phyloP scores from a whole-genome alignment of 2,329 filamentous ascomycete genomes.

The Fusarium newnesense region DNA sequence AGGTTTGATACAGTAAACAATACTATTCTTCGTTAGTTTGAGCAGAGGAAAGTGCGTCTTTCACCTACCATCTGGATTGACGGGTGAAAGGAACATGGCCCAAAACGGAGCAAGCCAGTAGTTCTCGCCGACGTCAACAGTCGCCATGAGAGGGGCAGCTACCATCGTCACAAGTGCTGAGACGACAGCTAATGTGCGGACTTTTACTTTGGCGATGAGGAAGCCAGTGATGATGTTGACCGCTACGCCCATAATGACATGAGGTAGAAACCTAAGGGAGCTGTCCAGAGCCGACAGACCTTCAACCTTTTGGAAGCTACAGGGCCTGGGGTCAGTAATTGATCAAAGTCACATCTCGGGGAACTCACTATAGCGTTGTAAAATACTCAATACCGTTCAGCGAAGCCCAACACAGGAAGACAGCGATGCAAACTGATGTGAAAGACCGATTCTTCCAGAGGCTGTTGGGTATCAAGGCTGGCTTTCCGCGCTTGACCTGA shows the following conservation, averaged over 20 bases:
- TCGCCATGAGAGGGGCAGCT: constrained; percentile 65
- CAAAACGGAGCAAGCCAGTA: constrained; percentile 62
- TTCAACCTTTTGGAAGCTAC: constrained; percentile 61
- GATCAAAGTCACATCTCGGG: rapidly evolving
- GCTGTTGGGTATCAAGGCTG: constrained; percentile 69
- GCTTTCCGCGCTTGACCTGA: constrained; percentile 57
- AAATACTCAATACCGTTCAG: constrained; percentile 61
- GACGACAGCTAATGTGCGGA: constrained; percentile 52
- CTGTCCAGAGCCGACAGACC: constrained; percentile 56
- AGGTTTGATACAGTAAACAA: constrained; percentile 67
- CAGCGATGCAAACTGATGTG: constrained; percentile 62
- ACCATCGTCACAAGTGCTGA: constrained; percentile 57
- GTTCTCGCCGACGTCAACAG: constrained; percentile 56
- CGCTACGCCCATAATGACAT: constrained; percentile 55
- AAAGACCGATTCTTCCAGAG: constrained; percentile 68
- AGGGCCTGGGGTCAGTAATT: constrained; percentile 11
- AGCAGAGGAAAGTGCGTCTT: too few species aligned
- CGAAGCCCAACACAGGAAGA: constrained; percentile 58
- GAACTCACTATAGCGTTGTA: constrained; percentile 57
- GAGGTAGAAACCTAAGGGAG: constrained; percentile 60
- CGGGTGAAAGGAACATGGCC: constrained; percentile 56
- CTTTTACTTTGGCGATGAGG: constrained; percentile 52
- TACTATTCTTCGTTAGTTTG: constrained; percentile 42
- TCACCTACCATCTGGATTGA: constrained; percentile 54
- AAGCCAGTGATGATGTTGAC: constrained; percentile 56